Evolutionary conservation across 768 basidiomycete species (phyloP).

Genomic region (Gautieria morchelliformis): DNA sequence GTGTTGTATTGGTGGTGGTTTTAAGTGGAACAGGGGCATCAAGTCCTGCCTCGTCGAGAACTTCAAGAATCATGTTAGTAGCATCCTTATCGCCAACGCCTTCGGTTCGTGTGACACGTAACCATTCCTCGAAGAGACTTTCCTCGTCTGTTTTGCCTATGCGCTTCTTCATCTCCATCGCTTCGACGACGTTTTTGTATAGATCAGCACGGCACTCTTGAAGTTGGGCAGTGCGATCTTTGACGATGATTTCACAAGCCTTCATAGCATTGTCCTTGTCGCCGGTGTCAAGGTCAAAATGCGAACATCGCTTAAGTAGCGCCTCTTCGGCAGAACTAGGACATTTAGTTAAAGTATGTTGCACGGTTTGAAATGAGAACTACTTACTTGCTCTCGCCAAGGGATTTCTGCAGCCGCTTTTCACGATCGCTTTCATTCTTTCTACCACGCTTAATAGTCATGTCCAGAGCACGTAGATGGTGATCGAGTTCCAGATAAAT

Average conservation of each 20-base stretch:
- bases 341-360: conserved; percentile 2
- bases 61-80: conserved; percentile 43
- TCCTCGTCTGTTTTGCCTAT: conserved; percentile 56
- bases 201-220: conserved; percentile 73
- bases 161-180: conserved; percentile 58
- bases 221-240: conserved; percentile 70
- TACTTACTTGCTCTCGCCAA: conserved; percentile 81
- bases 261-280: conserved; percentile 68
- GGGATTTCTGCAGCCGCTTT: conserved; percentile 73
- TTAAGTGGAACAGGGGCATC: conserved; percentile 26
- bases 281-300: conserved; percentile 72
- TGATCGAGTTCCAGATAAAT: conserved; percentile 95
- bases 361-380: background rate
- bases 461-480: conserved; percentile 82
- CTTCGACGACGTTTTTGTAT: conserved; percentile 50
- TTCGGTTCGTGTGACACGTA: conserved; percentile 56
- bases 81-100: conserved; percentile 78
- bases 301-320: conserved; percentile 88
- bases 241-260: conserved; percentile 86
- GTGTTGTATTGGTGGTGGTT: conserved; percentile 12
- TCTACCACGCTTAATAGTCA: conserved; percentile 56
- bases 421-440: conserved; percentile 79
- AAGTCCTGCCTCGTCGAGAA: conserved; percentile 55
- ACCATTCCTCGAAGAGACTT: conserved; percentile 61
- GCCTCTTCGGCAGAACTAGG: conserved; percentile 82